Evolutionary conservation across 768 basidiomycete species (phyloP).

Genomic region (Phanerodontia chrysosporium): DNA sequence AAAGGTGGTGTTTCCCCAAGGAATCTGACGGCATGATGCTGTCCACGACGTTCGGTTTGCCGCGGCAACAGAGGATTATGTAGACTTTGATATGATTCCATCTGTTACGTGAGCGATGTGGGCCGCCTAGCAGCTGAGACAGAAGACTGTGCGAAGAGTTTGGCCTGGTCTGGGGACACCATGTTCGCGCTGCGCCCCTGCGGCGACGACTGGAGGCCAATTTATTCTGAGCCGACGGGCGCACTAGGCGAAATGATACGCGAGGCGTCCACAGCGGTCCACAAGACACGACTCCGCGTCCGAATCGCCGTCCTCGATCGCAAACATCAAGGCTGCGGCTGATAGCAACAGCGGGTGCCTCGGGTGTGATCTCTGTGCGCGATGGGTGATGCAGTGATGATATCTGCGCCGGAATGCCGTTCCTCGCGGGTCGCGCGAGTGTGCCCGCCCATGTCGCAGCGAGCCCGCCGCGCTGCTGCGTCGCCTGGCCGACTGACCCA

Average conservation of each 20-base stretch:
- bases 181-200: background rate
- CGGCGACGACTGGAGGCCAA: background rate
- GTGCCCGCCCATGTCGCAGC: no score
- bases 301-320: background rate
- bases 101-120: no score
- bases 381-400: background rate
- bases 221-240: background rate
- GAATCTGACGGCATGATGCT: no score
- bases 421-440: no score
- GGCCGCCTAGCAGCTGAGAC: background rate
- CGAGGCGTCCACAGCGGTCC: background rate
- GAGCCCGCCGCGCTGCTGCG: no score
- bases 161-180: no score
- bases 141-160: no score
- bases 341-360: slow-evolving; percentile 5
- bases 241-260: background rate
- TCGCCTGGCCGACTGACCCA: no score
- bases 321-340: background rate
- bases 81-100: no score
- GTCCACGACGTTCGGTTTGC: no score
- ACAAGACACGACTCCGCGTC: background rate
- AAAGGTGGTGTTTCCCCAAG: background rate
- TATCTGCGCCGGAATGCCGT: background rate
- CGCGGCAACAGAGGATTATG: no score
- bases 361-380: background rate